phyloP scores from a whole-genome alignment of 2,329 filamentous ascomycete genomes.

The Sporothrix protearum region DNA sequence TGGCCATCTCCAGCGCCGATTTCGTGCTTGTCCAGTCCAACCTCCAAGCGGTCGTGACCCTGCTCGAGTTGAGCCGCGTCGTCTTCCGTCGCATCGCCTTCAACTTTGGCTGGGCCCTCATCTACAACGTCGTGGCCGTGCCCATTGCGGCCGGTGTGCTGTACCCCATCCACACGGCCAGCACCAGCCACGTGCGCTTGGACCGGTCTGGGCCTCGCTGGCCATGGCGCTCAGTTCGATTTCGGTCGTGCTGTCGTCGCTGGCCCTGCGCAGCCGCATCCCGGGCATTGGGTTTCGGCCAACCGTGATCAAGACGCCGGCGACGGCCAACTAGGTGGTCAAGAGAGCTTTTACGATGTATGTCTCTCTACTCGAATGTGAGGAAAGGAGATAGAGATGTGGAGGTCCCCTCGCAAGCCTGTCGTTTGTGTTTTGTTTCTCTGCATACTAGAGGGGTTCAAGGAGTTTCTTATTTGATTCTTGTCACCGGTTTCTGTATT shows the following conservation, averaged over 20 bases:
- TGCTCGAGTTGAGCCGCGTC: slow-evolving; percentile 65
- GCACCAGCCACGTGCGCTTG: slow-evolving; percentile 57
- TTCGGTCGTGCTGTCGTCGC: slow-evolving; percentile 79
- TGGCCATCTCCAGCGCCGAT: slow-evolving; percentile 74
- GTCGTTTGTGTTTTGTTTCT: neutral
- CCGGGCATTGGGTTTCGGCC: slow-evolving; percentile 46
- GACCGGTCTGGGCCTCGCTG: slow-evolving; percentile 80
- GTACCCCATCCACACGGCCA: slow-evolving; percentile 52
- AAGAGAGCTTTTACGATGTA: neutral
- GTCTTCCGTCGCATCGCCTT: slow-evolving; percentile 77
- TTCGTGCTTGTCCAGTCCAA: slow-evolving; percentile 74
- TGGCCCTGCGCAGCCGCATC: slow-evolving; percentile 59
- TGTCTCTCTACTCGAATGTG: neutral
- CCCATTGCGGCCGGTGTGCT: slow-evolving; percentile 78
- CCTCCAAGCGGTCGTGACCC: slow-evolving; percentile 65
- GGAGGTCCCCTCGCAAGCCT: neutral
- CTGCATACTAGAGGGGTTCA: neutral
- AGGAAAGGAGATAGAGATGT: neutral
- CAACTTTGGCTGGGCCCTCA: slow-evolving; percentile 81
- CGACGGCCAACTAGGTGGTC: neutral
- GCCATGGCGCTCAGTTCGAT: slow-evolving; percentile 93
- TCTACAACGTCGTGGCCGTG: slow-evolving; percentile 76
- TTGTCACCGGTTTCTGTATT: no score
- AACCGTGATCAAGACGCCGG: slow-evolving; percentile 23
- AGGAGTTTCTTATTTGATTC: neutral